phyloP scores from a whole-genome alignment of 805 yeast species.

The Alloascoidea africana region DNA sequence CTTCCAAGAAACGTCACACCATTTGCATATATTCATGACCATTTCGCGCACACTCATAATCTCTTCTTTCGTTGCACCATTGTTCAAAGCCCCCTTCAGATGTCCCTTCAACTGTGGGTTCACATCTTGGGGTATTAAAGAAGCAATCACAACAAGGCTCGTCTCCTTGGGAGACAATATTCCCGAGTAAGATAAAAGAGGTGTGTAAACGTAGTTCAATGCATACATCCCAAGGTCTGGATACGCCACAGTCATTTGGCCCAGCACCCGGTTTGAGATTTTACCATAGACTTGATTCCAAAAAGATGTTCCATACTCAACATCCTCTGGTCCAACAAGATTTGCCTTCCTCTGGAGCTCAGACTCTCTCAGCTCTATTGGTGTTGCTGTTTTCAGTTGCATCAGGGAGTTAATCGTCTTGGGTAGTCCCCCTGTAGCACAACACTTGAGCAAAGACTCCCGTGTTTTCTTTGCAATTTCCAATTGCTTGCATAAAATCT shows the following conservation, averaged over 20 bases:
- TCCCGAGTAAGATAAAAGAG: constrained; percentile 54
- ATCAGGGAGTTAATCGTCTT: constrained; percentile 69
- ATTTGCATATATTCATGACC: constrained; percentile 47
- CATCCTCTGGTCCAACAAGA: constrained; percentile 9
- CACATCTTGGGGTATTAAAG: constrained; percentile 84
- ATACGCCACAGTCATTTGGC: constrained; percentile 58
- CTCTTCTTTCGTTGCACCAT: constrained; percentile 56
- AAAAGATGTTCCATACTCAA: constrained; percentile 39
- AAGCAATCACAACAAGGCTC: constrained; percentile 59
- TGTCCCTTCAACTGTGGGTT: constrained; percentile 90
- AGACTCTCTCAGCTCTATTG: constrained; percentile 26
- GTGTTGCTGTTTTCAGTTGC: constrained; percentile 49
- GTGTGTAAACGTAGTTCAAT: constrained; percentile 59
- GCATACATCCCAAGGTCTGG: constrained; percentile 77
- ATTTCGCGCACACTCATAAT: constrained; percentile 42
- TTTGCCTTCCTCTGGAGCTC: constrained; percentile 17
- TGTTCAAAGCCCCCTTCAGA: constrained; percentile 68
- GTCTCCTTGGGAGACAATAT: constrained; percentile 56
- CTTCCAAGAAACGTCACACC: constrained; percentile 62
- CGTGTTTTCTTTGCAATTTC: constrained; percentile 39
- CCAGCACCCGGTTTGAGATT: constrained; percentile 48
- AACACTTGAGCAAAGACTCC: constrained; percentile 65
- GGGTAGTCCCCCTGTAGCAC: constrained; percentile 76
- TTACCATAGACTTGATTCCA: constrained; percentile 71
- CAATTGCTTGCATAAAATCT: constrained; percentile 10